Conservation (phyloP, 768 basidiomycete genomes). For the Myochromella boudieri region DNA sequence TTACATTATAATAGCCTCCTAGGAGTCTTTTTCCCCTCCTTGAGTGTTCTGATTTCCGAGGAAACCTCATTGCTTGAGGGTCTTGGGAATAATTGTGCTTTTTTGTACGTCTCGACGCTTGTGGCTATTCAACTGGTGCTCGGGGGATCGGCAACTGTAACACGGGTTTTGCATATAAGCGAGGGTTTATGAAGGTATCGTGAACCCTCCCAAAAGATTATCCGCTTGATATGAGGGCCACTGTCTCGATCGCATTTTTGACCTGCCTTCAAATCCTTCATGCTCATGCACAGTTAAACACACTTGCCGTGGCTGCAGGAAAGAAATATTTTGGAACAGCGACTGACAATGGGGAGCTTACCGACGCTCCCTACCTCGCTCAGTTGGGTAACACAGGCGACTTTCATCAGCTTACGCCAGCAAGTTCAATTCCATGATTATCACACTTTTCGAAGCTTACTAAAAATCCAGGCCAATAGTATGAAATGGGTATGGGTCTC, state of each 20-base stretch:
- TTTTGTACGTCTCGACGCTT: no score
- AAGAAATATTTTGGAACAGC: slow-evolving; percentile 52
- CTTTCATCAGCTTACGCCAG: slow-evolving; percentile 49
- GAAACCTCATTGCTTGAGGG: not conserved
- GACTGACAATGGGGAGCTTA: slow-evolving; percentile 47
- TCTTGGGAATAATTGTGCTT: not conserved
- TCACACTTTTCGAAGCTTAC: not conserved
- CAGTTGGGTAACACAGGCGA: slow-evolving; percentile 36
- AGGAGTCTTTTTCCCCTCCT: no score
- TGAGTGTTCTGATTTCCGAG: not conserved
- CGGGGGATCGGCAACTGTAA: not conserved
- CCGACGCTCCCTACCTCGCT: slow-evolving; percentile 38
- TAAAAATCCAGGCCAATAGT: slow-evolving; percentile 37
- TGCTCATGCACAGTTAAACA: slow-evolving; percentile 34
- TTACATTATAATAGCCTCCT: no score
- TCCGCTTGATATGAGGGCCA: not conserved
- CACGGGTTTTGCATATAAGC: not conserved
- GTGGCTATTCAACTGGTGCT: no score
- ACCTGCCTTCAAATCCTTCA: not conserved
- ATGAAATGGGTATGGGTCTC: slow-evolving; percentile 52
- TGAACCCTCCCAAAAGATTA: not conserved
- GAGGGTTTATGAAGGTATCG: no score
- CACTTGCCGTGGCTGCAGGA: slow-evolving; percentile 42
- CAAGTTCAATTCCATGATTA: no score
- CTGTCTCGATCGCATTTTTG: not conserved